Percentiles rank a stretch among this genome's conserved stretches.
phyloP scores from a whole-genome alignment of 2,329 filamentous ascomycete species.

The Pochonia chlamydosporia region DNA sequence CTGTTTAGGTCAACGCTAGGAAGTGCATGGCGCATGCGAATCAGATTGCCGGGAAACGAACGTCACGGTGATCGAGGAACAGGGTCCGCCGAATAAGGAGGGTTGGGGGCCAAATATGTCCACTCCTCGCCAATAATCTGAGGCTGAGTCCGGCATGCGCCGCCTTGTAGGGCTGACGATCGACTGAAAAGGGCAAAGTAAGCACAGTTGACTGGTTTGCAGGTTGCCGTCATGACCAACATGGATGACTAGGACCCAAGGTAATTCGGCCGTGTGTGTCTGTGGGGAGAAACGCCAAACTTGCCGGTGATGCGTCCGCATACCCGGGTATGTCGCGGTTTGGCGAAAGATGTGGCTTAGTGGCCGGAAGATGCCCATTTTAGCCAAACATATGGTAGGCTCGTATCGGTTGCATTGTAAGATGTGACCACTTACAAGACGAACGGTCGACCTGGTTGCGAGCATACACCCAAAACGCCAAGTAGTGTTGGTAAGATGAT shows the following conservation, averaged over 20 bases:
- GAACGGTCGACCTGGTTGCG: not conserved
- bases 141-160: conserved; percentile 1
- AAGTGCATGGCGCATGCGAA: conserved; percentile 5
- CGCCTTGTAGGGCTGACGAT: conserved; percentile 9
- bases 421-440: not conserved
- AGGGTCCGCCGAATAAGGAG: not conserved
- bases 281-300: no score
- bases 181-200: not conserved
- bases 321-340: not conserved
- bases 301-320: not conserved
- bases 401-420: not conserved
- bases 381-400: not conserved
- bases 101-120: conserved; percentile 4
- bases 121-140: conserved; percentile 3
- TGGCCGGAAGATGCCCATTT: not conserved
- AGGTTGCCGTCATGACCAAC: not conserved
- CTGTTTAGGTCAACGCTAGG: not conserved
- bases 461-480: not conserved
- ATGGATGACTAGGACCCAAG: not conserved
- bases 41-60: conserved; percentile 2
- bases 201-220: conserved; percentile 2
- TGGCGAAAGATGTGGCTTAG: no score
- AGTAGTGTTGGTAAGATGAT: not conserved
- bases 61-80: not conserved
- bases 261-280: not conserved